A percentile compares a stretch with the other conserved stretches of the same genome.
Evolutionary conservation across 495 filamentous ascomycete species (phyloP).

Genomic region (Penicillium lagena): DNA sequence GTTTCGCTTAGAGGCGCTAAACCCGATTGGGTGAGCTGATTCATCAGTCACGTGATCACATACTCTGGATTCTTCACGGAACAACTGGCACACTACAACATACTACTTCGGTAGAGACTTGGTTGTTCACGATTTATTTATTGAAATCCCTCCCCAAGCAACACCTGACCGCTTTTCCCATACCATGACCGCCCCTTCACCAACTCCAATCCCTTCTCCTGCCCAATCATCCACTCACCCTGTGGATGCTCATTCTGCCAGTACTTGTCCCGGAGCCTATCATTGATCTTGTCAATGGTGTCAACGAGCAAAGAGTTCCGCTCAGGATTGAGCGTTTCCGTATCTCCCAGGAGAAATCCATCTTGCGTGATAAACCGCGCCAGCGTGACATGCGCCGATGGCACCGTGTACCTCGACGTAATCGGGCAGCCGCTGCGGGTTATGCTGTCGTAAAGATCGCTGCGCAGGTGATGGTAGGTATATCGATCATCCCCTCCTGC

Average conservation of each 20-base stretch:
- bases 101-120: neutral
- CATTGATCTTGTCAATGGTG: constrained; percentile 70
- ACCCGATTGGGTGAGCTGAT: constrained; percentile 19
- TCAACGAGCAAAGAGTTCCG: constrained; percentile 54
- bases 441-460: constrained; percentile 63
- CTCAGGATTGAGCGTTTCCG: constrained; percentile 18
- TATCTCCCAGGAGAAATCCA: constrained; percentile 31
- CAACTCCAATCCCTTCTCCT: constrained; percentile 68
- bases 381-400: constrained; percentile 82
- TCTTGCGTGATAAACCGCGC: constrained; percentile 64
- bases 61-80: constrained; percentile 1
- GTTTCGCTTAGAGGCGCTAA: constrained; percentile 43
- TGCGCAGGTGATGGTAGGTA: constrained; percentile 85
- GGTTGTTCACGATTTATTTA: neutral
- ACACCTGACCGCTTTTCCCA: constrained; percentile 63
- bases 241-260: constrained; percentile 42
- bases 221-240: constrained; percentile 66
- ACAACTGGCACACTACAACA: too few relatives aligned
- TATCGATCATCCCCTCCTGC: constrained; percentile 58
- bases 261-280: constrained; percentile 56
- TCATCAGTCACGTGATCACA: constrained; percentile 11
- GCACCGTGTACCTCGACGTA: constrained; percentile 73
- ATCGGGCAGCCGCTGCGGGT: constrained; percentile 53
- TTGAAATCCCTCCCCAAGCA: constrained; percentile 50
- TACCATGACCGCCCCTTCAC: constrained; percentile 74